A percentile compares a stretch with the other conserved stretches of the same genome.
phyloP scores from a whole-genome alignment of 139 green algal genomes.

The Spirogloea muscicola region DNA sequence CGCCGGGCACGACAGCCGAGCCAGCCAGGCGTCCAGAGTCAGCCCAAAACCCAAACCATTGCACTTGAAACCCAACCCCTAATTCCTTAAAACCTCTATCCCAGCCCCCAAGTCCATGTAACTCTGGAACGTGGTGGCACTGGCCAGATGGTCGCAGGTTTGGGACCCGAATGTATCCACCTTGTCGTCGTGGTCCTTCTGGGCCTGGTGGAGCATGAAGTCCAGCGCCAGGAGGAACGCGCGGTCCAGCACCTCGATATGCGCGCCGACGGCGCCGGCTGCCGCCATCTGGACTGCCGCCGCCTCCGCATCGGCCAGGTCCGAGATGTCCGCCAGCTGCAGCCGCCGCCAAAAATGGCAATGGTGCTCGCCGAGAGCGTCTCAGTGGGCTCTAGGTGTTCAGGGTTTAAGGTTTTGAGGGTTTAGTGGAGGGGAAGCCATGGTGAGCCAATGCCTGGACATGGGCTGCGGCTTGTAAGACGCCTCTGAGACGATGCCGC shows the following conservation, averaged over 20 bases:
- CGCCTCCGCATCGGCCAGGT: slow-evolving; percentile 9
- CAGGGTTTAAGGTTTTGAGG: neutral
- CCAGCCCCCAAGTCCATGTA: too few species aligned
- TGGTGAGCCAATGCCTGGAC: neutral
- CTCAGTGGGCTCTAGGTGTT: too few species aligned
- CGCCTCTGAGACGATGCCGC: too few species aligned
- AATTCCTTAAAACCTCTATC: too few species aligned
- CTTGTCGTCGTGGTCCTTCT: neutral
- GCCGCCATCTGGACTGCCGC: slow-evolving; percentile 10
- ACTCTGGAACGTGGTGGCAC: neutral
- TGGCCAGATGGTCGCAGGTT: neutral
- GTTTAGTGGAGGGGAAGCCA: neutral
- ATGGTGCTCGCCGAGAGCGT: too few species aligned
- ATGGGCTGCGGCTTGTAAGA: neutral
- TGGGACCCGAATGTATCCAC: neutral
- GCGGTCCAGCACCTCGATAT: neutral
- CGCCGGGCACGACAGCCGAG: neutral
- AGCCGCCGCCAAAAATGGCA: neutral
- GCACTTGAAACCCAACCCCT: too few species aligned
- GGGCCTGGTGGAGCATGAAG: slow-evolving; percentile 6
- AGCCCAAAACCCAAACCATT: too few species aligned
- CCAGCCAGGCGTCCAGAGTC: neutral
- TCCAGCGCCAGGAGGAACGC: slow-evolving; percentile 12
- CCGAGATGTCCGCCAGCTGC: neutral
- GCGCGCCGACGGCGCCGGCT: neutral